A percentile compares a stretch with the other conserved stretches of the same genome.
phyloP scores from a whole-genome alignment of 257 asterid genomes.

The Salvia splendens region DNA sequence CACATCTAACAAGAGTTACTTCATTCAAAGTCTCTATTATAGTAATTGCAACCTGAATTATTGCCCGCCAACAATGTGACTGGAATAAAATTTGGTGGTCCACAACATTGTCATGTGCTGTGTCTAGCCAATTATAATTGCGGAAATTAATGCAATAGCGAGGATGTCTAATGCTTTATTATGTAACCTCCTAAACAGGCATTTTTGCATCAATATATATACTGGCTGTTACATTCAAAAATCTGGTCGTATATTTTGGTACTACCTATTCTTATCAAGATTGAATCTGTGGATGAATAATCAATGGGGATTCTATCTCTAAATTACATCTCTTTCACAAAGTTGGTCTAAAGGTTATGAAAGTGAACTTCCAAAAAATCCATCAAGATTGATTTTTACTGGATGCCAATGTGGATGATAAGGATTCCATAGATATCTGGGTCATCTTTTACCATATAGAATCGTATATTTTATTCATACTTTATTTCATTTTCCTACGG shows the following conservation, averaged over 20 bases:
- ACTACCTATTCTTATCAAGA: slow-evolving; percentile 31
- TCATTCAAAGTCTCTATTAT: too few species aligned
- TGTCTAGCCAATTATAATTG: too few species aligned
- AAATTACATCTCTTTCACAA: slow-evolving; percentile 34
- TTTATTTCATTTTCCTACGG: slow-evolving; percentile 4
- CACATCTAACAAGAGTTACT: too few species aligned
- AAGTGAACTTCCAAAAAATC: slow-evolving; percentile 30
- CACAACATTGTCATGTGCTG: too few species aligned
- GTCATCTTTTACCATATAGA: slow-evolving; percentile 25
- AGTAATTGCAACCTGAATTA: neutral
- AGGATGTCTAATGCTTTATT: neutral
- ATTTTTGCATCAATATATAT: neutral
- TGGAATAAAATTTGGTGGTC: too few species aligned
- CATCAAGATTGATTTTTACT: slow-evolving; percentile 37
- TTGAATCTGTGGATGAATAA: slow-evolving; percentile 36
- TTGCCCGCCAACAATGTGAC: too few species aligned
- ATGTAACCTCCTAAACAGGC: neutral
- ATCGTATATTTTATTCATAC: slow-evolving; percentile 1
- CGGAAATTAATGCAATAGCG: too few species aligned
- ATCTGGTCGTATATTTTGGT: slow-evolving; percentile 8
- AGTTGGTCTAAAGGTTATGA: slow-evolving; percentile 35
- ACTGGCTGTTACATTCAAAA: slow-evolving; percentile 13
- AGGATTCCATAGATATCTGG: slow-evolving; percentile 51
- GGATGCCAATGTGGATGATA: slow-evolving; percentile 45
- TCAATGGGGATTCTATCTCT: slow-evolving; percentile 30